These are phyloP conservation scores for Boehmeria nivea DNA, from an alignment of 306 rosid species.

Conservation along the genomic window DNA sequence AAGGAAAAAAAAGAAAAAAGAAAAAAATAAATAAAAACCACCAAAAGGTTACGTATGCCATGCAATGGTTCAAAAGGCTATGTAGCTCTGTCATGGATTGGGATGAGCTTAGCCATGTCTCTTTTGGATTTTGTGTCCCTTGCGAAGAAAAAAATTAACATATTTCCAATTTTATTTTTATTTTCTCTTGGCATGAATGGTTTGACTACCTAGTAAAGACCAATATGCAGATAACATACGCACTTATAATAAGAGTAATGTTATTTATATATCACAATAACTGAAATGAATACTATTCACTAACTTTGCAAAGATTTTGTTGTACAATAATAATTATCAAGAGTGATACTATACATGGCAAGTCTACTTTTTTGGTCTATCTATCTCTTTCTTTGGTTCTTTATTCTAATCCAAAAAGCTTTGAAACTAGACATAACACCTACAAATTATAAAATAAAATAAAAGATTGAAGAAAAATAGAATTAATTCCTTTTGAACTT, in stretches of 20 bases:
- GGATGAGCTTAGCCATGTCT: not conserved
- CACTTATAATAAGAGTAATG: no score
- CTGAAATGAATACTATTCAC: no score
- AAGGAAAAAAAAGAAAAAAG: not conserved
- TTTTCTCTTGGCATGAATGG: not conserved
- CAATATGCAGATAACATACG: no score
- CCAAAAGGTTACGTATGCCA: not conserved
- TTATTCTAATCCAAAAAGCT: not conserved
- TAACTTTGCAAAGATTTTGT: no score
- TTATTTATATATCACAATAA: no score
- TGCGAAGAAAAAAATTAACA: not conserved
- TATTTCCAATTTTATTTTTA: no score
- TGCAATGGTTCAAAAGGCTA: not conserved
- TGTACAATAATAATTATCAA: no score
- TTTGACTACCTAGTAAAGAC: slow-evolving; percentile 1
- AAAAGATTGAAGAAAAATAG: not conserved
- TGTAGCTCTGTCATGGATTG: not conserved
- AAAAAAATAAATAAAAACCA: no score
- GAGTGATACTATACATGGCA: not conserved
- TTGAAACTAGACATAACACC: not conserved
- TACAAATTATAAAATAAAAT: not conserved
- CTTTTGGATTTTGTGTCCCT: not conserved
- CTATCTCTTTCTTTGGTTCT: not conserved
- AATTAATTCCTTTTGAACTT: not conserved
- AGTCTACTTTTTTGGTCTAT: not conserved